Conservation (phyloP, 202 grass and related monocot species). For the Bolboschoenoplectus hybrid region DNA sequence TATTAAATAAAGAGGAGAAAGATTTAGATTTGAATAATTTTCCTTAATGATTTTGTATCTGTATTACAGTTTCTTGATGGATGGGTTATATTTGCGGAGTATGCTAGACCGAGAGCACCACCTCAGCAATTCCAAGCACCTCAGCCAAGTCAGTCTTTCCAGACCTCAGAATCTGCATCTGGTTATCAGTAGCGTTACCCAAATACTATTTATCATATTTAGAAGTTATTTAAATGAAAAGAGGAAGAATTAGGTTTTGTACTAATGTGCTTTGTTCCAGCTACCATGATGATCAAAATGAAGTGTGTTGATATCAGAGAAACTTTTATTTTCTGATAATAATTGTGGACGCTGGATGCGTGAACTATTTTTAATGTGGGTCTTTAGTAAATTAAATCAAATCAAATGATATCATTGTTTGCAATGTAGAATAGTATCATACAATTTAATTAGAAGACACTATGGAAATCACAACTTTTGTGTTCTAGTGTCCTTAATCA, state of each 20-base stretch:
- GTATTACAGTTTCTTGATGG: slow-evolving; percentile 77
- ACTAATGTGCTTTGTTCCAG: neutral
- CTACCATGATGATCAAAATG: neutral
- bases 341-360: neutral
- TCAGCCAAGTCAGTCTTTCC: slow-evolving; percentile 26
- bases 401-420: no score
- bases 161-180: slow-evolving; percentile 15
- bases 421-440: no score
- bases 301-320: neutral
- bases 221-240: neutral
- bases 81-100: slow-evolving; percentile 88
- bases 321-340: neutral
- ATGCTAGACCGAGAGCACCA: slow-evolving; percentile 60
- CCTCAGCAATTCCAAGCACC: slow-evolving; percentile 33
- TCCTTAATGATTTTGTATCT: neutral
- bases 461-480: no score
- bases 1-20: neutral
- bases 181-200: slow-evolving; percentile 39
- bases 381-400: no score
- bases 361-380: no score
- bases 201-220: neutral
- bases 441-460: no score
- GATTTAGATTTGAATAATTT: neutral
- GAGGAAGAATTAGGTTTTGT: neutral
- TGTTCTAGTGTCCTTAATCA: no score